Percentiles rank a stretch among this genome's conserved stretches.
Conservation (phyloP, 2,329 filamentous ascomycete species). For the Pestalotiopsis sp. region DNA sequence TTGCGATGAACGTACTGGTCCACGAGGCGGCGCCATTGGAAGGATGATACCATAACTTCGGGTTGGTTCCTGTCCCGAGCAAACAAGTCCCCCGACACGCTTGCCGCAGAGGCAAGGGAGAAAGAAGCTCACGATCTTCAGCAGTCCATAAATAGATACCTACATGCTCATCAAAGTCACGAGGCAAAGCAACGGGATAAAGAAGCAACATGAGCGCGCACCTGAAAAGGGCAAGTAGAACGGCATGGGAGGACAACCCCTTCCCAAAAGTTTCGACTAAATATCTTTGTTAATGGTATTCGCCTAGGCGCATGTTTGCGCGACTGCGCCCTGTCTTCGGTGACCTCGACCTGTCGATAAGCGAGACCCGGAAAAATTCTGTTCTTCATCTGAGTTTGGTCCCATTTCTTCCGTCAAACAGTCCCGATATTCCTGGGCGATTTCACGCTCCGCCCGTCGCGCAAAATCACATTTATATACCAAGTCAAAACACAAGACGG, state of each 20-base stretch:
- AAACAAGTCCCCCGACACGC: neutral
- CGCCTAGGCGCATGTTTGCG: neutral
- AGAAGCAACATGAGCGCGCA: neutral
- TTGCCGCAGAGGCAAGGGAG: neutral
- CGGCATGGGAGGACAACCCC: neutral
- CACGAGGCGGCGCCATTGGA: neutral
- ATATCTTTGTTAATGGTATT: neutral
- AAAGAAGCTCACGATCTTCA: neutral
- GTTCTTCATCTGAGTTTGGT: neutral
- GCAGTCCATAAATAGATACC: slow-evolving; percentile 1
- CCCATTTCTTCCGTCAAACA: neutral
- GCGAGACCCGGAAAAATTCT: neutral
- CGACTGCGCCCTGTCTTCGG: neutral
- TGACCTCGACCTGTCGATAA: neutral
- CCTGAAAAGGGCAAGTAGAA: neutral
- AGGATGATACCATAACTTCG: neutral
- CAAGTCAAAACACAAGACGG: neutral
- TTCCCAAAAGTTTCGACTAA: neutral
- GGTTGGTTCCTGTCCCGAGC: neutral
- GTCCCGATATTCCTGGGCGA: neutral
- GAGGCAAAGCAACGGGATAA: neutral
- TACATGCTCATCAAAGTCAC: too few relatives aligned
- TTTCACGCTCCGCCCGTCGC: neutral
- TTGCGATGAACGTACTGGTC: neutral
- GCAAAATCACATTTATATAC: neutral